Base-by-base conservation (phyloP, 352 stramenopile species). In the Globisporangium perplexum region DNA sequence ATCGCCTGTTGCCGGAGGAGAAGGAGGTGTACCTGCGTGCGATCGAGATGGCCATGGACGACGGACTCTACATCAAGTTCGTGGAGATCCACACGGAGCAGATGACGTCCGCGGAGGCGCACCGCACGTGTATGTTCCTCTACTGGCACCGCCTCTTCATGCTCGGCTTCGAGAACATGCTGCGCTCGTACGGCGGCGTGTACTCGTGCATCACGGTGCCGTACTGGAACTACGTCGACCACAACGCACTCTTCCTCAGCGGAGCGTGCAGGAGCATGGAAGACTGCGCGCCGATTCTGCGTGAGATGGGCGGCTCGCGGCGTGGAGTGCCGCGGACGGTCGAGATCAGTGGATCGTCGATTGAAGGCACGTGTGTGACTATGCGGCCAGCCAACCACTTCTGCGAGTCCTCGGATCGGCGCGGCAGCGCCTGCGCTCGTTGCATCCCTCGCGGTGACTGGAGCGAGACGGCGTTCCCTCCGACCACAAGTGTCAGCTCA, bases 41-140 rank as follows among this genome's bases (percentile, higher is more conserved):
- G 18, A 67, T 95, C 41, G 74, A 77, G 30, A 73, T 56, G 14
- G 60, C 77, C 6, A 95, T 94, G 86, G 81, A 95, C 51, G 64
- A 86, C 47, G 83, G 83, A 12, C 72, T 84, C 45, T 93, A 95
- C 57, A 84, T 92, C 62, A 87, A 87, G 57, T 95, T 95, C 46
- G 73, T 93, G 20, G 78, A 92, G 66, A 85, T 94, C 60, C 86
- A 95, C 63, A 89, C 78, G 46, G 78, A 95, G 67, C 70, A 82
- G 54, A 90, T 93, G 80, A 90, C 78, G 45, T 84, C 79, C 0
- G 53, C 59, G 0, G 83, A 95, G 64, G 86, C 86, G 18, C 86
- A 95, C 59, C 74, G 78, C 45, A 94, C 82, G 60, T 93, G 83
- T 57, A 92, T 94, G 78, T 95, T 95, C 50, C 38, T 94, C 54